Base-by-base conservation (phyloP, 2,329 filamentous ascomycete species). In the Beauveria pseudobassiana region DNA sequence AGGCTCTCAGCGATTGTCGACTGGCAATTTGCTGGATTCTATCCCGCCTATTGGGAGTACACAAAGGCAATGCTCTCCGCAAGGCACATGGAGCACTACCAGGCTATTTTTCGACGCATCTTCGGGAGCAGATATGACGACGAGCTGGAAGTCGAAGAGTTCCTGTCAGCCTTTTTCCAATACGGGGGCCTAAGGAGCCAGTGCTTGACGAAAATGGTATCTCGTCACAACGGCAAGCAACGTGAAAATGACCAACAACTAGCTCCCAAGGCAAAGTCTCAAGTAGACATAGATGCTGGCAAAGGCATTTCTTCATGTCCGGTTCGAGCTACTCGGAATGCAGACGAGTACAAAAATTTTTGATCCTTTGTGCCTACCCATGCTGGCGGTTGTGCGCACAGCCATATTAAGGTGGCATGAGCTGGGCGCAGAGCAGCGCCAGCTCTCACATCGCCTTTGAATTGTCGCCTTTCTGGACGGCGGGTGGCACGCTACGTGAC, bases 1-100 rank as follows among this genome's bases (percentile, higher is more conserved):
- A 49, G 61, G 43, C 69, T 80, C 18, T 70, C 70, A 48, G 78
- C 73, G 3, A 72, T 82, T 24, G 62, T 81, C 26, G 79, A 80
- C 64, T 81, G 78, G 78, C 78, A 81, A 65, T 70, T 73, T 34
- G 70, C 75, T 24, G 78, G 77, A 1, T 81, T 76, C 77, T 80
- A 77, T 65, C 78, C 77, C 1, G 68, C 71, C n/a, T 76, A 74
- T 56, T 80, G 72, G 72, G 73, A 74, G 49, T 74, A 74, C 53
- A 66, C 71, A 50, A 72, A 73, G 38, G 72, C 66, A 5, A 22
- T 68, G 46, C 48, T 24, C 18, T 59, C 56, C 16, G 56, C 43
- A 14, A 10, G 56, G 18, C 38, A 59, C 12, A 24, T 18, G 1
- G 56, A 59, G 46, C 48, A 59, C 22, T 59, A 59, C n/a, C 46